Percentiles rank a stretch among this genome's conserved stretches.
These are phyloP conservation scores for Termitomyces sp. DNA, from an alignment of 768 basidiomycete genomes.

Conservation along the genomic window DNA sequence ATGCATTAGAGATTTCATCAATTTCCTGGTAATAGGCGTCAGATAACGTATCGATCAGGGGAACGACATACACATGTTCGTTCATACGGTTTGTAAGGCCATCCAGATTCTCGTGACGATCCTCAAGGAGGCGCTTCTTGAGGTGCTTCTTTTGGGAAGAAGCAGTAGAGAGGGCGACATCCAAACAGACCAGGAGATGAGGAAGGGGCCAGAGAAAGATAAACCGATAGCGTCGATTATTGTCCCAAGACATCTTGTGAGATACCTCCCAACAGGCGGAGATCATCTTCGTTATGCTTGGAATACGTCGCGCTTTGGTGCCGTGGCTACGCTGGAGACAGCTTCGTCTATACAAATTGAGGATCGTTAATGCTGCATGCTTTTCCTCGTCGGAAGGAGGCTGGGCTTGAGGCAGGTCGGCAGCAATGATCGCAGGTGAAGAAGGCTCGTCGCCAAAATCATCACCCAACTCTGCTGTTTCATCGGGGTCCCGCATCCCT, in stretches of 20 bases:
- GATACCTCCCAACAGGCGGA: conserved; percentile 21
- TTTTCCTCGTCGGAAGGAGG: background rate
- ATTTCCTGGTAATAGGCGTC: conserved; percentile 1
- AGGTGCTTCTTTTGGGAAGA: conserved; percentile 22
- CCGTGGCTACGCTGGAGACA: background rate
- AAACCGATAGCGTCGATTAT: conserved; percentile 22
- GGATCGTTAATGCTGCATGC: conserved; percentile 11
- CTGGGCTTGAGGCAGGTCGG: background rate
- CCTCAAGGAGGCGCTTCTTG: conserved; percentile 23
- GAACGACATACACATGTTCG: conserved; percentile 25
- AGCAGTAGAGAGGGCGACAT: conserved; percentile 21
- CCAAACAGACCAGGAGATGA: conserved; percentile 34
- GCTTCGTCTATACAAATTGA: conserved; percentile 6
- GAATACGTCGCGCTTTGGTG: background rate
- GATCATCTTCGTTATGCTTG: conserved; percentile 19
- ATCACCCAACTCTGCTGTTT: background rate
- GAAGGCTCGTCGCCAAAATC: background rate
- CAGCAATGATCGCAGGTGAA: background rate
- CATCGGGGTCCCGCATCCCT: background rate
- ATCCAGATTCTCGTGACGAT: conserved; percentile 30
- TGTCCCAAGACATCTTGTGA: conserved; percentile 21
- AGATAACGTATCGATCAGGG: background rate
- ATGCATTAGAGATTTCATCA: background rate
- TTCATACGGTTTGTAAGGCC: conserved; percentile 22
- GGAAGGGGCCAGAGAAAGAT: conserved; percentile 35